Base-by-base conservation (phyloP, 345 rosid genomes). In the Moricandia arvensis region DNA sequence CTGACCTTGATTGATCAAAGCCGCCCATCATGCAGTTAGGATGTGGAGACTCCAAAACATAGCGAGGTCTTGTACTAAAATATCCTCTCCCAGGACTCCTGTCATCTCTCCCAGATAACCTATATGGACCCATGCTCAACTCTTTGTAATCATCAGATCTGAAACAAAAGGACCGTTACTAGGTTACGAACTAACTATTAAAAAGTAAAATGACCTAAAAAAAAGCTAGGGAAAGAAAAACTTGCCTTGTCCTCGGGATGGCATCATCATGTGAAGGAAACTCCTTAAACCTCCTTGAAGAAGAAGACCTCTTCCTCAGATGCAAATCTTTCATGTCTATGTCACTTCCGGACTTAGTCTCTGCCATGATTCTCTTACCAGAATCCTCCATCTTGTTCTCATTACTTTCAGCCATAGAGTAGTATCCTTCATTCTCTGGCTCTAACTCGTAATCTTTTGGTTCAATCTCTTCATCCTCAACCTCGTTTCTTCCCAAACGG, bases 181-280 rank as follows among this genome's bases (percentile, higher is more conserved):
- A 27, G 71, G 61, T 43, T 41, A 21, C 24, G 13, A 67, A 60
- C 4, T 5, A 51, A 30, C 33, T 16, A 60, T 16, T 3, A 34
- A 55, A 55, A 27, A 6, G 9, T 18, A n/a, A 4, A 62, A n/a
- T n/a, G 59, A 45, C 7, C 11, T 0, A 21, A 5, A 41, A 15
- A 26, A 34, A 53, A 4, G 33, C 7, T 4, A 75, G 18, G 6
- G 17, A 6, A 47, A 24, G 33, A 11, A 38, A 63, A 59, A 60
- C 73, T 83, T 68, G 85, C 89, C 90, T 83, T 83, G 77, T 68
- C 53, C 82, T 80, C 30, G 17, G 82, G 11, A 67, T 58, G 60
- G 41, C 31, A 55, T 75, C 31, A 55, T 75, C 78, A 47, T 74
- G 62, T 33, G 85, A 79, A 62, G 63, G 69, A 9, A 75, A 69